Base-by-base conservation (phyloP, 1,139 yeast species). In the Kodamaea derodonti region DNA sequence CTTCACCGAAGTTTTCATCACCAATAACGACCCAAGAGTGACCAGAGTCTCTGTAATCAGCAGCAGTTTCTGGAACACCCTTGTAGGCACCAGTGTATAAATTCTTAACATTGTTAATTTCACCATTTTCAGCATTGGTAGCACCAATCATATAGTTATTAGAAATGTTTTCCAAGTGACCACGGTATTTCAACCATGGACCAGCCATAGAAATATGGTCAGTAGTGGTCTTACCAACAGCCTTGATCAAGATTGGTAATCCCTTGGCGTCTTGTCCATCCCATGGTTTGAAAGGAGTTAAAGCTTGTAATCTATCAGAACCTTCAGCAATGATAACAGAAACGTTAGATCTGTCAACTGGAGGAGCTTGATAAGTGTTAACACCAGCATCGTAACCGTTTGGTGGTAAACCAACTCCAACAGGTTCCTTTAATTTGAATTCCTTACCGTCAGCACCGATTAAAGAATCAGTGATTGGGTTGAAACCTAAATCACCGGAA, bases 171-270 rank as follows among this genome's bases (percentile, higher is more conserved):
- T 88, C 94, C 74, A 92, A 79, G 76, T 92, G 98, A 75, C 98
- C 98, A 79, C 97, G 87, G 95, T 92, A 92, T 78, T 92, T 92
- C 79, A 92, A 86, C 98, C 98, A 92, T 64, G 97, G 97, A 73
- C 98, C 98, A 63, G 98, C 98, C 94, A 86, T 88, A 59, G 97
- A 90, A 60, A 92, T 92, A 75, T 92, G 97, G 74, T 92, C 98
- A 54, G 98, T 92, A 60, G 98, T 92, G 67, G 97, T 88, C 80
- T 92, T 92, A 74, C 97, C 97, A 51, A 83, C 75, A 52, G 97
- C 86, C 78, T 92, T 92, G 71, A 92, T 87, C 70, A 92, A 84
- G 52, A 92, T 88, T 66, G 97, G 97, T 76, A 90, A 72, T 62
- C 77, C 75, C 48, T 69, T 64, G 55, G 95, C 90, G 60, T 92